These are phyloP conservation scores for Trichoderma citrinoviride DNA, from an alignment of 2,329 filamentous ascomycete species.

Conservation along the genomic window DNA sequence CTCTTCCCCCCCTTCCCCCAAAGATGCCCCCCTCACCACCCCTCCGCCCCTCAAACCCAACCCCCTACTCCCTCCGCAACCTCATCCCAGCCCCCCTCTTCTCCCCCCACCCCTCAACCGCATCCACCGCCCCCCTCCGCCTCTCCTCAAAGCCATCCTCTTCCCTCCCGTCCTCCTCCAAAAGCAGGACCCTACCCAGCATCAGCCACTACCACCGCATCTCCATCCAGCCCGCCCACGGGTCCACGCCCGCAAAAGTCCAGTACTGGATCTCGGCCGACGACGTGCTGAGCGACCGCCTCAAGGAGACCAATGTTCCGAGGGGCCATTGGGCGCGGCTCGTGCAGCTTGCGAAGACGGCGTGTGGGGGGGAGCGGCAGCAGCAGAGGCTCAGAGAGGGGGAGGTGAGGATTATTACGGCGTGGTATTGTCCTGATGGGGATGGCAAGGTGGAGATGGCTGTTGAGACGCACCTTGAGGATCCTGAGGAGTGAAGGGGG, in stretches of 20 bases:
- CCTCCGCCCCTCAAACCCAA: neutral
- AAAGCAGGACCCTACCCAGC: neutral
- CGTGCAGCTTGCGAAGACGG: slow-evolving; percentile 17
- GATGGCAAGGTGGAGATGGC: neutral
- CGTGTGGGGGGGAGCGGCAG: neutral
- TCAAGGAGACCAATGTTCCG: slow-evolving; percentile 16
- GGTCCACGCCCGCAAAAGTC: neutral
- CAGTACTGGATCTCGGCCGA: slow-evolving; percentile 24
- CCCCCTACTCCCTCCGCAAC: neutral
- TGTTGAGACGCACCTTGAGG: neutral
- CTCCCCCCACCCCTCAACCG: neutral
- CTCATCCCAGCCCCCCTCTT: neutral
- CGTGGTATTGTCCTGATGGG: neutral
- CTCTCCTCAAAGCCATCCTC: neutral
- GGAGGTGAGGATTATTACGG: neutral
- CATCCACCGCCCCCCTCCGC: too few relatives aligned
- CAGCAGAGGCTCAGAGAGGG: neutral
- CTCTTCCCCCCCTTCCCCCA: neutral
- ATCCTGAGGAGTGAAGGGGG: neutral
- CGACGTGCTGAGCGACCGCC: slow-evolving; percentile 19
- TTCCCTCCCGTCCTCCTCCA: neutral
- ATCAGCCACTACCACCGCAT: neutral
- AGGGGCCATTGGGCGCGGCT: slow-evolving; percentile 24
- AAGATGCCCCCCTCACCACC: neutral
- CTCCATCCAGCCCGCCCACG: neutral